Evolutionary conservation across 2,329 filamentous ascomycete genomes (phyloP).

Genomic region (Achaetomium macrosporum): DNA sequence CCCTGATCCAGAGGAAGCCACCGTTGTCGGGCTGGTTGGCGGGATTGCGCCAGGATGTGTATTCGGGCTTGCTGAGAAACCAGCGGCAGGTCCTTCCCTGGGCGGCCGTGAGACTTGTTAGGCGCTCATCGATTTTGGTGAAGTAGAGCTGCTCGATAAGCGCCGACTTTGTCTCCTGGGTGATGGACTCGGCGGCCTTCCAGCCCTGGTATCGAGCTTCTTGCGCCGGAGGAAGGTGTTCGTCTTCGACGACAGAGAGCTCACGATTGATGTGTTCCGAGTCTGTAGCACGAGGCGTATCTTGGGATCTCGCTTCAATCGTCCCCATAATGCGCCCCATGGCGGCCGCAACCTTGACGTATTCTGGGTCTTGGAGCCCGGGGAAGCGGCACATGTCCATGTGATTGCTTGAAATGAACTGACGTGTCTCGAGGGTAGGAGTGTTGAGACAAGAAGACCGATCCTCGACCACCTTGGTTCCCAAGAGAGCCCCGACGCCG

Average conservation of each 20-base stretch:
- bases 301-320: background rate
- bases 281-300: too few species aligned
- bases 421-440: slow-evolving; percentile 26
- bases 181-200: too few species aligned
- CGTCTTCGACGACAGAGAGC: too few species aligned
- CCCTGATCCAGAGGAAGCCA: slow-evolving; percentile 41
- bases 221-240: too few species aligned
- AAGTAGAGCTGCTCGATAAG: slow-evolving; percentile 14
- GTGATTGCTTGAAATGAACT: slow-evolving; percentile 30
- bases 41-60: slow-evolving; percentile 14
- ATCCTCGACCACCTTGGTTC: slow-evolving; percentile 32
- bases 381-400: slow-evolving; percentile 32
- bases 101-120: slow-evolving; percentile 13
- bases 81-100: slow-evolving; percentile 19
- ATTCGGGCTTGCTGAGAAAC: slow-evolving; percentile 21
- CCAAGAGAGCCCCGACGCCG: background rate
- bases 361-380: slow-evolving; percentile 26
- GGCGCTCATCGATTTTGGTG: slow-evolving; percentile 17
- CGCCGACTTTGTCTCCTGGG: too few species aligned
- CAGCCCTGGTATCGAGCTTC: too few species aligned
- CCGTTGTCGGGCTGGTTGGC: slow-evolving; percentile 12
- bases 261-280: too few species aligned
- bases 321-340: slow-evolving; percentile 20
- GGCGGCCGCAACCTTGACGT: slow-evolving; percentile 26
- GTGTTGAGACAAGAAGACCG: slow-evolving; percentile 30